Conservation (phyloP, 371 early-diverging fungal genomes). For the Syncephalastrum racemosum region DNA sequence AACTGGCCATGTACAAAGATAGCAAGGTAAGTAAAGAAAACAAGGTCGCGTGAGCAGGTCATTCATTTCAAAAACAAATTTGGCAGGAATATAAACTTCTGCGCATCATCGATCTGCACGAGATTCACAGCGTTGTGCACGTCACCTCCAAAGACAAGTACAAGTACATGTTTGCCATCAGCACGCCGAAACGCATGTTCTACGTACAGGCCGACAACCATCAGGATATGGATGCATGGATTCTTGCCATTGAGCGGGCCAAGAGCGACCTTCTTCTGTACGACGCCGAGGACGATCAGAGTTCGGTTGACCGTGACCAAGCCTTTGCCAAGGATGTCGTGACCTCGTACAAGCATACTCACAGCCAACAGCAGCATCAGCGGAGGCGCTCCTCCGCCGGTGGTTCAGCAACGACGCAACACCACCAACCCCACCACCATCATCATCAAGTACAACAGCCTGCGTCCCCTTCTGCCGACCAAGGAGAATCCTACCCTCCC, state of each 20-base stretch:
- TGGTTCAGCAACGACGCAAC: conserved; percentile 18
- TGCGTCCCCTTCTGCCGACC: neutral
- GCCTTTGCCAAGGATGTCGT: conserved; percentile 48
- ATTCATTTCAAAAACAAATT: neutral
- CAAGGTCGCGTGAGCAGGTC: neutral
- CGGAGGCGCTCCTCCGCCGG: conserved; percentile 21
- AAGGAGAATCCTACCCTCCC: conserved; percentile 1
- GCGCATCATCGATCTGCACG: conserved; percentile 71
- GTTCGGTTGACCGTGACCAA: conserved; percentile 46
- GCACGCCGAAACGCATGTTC: conserved; percentile 73
- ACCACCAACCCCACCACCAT: neutral
- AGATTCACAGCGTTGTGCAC: conserved; percentile 74
- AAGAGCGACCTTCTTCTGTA: conserved; percentile 43
- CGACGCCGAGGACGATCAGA: conserved; percentile 51
- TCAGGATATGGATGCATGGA: conserved; percentile 72
- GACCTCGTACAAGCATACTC: conserved; percentile 37
- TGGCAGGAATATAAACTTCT: conserved; percentile 77
- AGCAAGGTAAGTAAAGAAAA: conserved; percentile 59
- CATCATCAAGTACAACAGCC: neutral
- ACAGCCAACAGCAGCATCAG: conserved; percentile 16
- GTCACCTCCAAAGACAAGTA: conserved; percentile 67
- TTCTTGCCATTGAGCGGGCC: conserved; percentile 55
- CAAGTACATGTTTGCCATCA: conserved; percentile 73
- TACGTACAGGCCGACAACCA: conserved; percentile 71
- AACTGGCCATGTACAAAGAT: conserved; percentile 84